A percentile compares a stretch with the other conserved stretches of the same genome.
phyloP scores from a whole-genome alignment of 164 flowering plant species.

The Liquidambar formosana region DNA sequence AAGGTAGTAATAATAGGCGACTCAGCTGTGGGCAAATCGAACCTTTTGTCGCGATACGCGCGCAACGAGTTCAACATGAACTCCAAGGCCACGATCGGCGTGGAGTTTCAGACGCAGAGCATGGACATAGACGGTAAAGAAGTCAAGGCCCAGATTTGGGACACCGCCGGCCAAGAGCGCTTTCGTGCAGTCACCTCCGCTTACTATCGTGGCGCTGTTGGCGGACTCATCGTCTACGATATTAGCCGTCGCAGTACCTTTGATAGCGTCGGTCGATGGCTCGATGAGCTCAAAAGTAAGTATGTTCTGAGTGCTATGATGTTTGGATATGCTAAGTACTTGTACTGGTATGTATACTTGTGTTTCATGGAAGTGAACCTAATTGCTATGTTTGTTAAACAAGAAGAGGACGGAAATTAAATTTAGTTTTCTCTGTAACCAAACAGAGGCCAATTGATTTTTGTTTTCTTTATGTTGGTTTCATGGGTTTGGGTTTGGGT shows the following conservation, averaged over 20 bases:
- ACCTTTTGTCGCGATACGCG: slow-evolving; percentile 19
- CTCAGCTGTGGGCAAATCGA: slow-evolving; percentile 27
- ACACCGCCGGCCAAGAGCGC: slow-evolving; percentile 25
- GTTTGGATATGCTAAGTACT: too few species aligned
- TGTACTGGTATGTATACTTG: too few species aligned
- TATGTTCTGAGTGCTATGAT: neutral
- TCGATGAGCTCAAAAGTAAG: slow-evolving; percentile 25
- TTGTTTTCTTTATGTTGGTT: too few species aligned
- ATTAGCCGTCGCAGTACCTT: slow-evolving; percentile 18
- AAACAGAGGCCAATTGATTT: too few species aligned
- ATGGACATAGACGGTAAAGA: slow-evolving; percentile 28
- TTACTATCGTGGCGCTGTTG: slow-evolving; percentile 24
- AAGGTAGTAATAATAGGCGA: slow-evolving; percentile 25
- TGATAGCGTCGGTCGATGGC: slow-evolving; percentile 21
- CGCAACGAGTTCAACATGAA: slow-evolving; percentile 21
- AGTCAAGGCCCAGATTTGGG: slow-evolving; percentile 30
- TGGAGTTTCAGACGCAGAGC: slow-evolving; percentile 27
- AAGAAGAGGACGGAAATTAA: too few species aligned
- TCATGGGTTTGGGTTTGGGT: too few species aligned
- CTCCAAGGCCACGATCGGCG: slow-evolving; percentile 27
- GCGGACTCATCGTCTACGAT: slow-evolving; percentile 21
- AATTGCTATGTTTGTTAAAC: too few species aligned
- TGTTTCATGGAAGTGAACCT: neutral
- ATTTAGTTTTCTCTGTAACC: too few species aligned
- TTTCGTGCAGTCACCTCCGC: slow-evolving; percentile 25